Conservation (phyloP, 1,284 basidiomycete genomes). For the Macrocystidia cucumis region DNA sequence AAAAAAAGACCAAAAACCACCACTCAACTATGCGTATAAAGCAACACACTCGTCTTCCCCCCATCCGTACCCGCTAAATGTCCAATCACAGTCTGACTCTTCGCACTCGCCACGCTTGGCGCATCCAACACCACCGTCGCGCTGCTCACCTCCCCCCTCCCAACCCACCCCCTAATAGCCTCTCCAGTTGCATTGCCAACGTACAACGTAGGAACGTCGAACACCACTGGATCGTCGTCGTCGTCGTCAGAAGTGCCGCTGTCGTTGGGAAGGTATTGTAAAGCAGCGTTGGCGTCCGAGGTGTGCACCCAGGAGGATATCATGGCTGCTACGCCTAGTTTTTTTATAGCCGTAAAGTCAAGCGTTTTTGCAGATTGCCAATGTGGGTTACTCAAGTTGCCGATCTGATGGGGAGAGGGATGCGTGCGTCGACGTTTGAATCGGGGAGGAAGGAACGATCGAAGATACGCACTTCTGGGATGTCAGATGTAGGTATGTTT, state of each 20-base stretch:
- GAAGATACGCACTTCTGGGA: slow-evolving; percentile 16
- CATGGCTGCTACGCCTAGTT: slow-evolving; percentile 14
- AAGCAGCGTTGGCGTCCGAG: slow-evolving; percentile 19
- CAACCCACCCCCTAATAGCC: slow-evolving; percentile 15
- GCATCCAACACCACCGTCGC: slow-evolving; percentile 20
- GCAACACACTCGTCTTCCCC: slow-evolving; percentile 14
- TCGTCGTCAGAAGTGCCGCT: slow-evolving; percentile 17
- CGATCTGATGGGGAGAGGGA: slow-evolving; percentile 11
- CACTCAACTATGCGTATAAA: slow-evolving; percentile 23
- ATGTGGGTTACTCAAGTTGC: slow-evolving; percentile 21
- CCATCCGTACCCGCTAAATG: slow-evolving; percentile 15
- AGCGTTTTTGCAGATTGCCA: slow-evolving; percentile 20
- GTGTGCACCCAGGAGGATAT: slow-evolving; percentile 19
- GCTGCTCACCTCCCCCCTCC: slow-evolving; percentile 11
- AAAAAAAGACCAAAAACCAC: slow-evolving; percentile 4
- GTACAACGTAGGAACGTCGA: slow-evolving; percentile 18
- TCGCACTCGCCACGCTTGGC: slow-evolving; percentile 13
- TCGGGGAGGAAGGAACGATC: not conserved
- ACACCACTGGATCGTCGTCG: slow-evolving; percentile 10
- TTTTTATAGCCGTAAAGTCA: slow-evolving; percentile 14
- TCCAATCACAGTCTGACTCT: slow-evolving; percentile 17
- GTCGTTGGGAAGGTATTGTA: slow-evolving; percentile 22
- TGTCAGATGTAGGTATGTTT: slow-evolving; percentile 12
- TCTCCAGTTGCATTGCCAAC: slow-evolving; percentile 21
- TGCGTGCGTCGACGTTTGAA: not conserved